Evolutionary conservation across 148 eudicot species (phyloP), one percentile per base, ranked within the genome.

Genomic region (Rhododendron griersonianum): DNA sequence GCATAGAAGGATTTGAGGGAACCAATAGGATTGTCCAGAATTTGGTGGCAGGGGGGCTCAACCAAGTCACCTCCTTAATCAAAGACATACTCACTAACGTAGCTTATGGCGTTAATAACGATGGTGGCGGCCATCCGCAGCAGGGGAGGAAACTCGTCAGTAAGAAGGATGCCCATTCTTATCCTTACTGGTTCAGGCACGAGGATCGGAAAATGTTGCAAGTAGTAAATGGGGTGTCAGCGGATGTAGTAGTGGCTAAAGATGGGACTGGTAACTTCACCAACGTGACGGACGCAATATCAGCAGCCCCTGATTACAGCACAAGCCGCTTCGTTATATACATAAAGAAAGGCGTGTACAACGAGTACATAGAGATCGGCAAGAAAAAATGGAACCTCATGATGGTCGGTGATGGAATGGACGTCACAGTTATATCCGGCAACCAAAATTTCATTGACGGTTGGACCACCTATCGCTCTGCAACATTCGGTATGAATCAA

Each of bases 371-470:
- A 45, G 92, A 91, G 86, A 95, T 96, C 50, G 84, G 88, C 37
- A 93, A 90, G 90, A 96, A 93, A 89, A 93, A 91, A 88, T 88
- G 90, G 83, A 92, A 95, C 63, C 86, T 96, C 39, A 91, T 94
- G 97, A 84, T 96, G 91, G 85, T 91, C 41, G 99, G 98, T 15
- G 99, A 96, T 88, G 99, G 98, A n/a, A 92, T 90, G 65, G 95
- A 96, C 47, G 93, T 74, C 0, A 96, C 99, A 0, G 77, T 96
- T 45, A 90, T 96, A 35, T 82, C 97, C 3, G 97, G 97, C 73
- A 91, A 92, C 84, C 90, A 86, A 5, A 96, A 59, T 84, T 90
- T 87, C 80, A 73, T 89, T 11, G 96, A 91, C 84, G 96, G 96
- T 7, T 96, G 95, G 96, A 94, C 95, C 61, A 94, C 98, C 0